Evolutionary conservation across 805 yeast genomes (phyloP).

Genomic region (Nematodospora valgi): DNA sequence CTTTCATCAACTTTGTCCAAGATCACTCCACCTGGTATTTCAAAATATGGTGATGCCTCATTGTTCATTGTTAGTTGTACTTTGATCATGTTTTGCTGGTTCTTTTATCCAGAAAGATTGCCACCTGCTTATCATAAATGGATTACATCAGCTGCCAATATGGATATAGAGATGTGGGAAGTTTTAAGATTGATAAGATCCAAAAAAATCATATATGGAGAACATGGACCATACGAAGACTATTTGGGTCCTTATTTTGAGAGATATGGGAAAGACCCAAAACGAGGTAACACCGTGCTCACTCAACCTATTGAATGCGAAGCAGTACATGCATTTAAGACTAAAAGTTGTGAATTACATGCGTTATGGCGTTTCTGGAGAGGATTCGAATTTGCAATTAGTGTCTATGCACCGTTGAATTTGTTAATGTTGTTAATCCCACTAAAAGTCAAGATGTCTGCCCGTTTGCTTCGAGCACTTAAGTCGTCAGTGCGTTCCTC

Average conservation of each 20-base stretch:
- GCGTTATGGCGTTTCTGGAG: slow-evolving; percentile 43
- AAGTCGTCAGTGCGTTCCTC: slow-evolving; percentile 37
- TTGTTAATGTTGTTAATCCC: slow-evolving; percentile 26
- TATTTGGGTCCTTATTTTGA: slow-evolving; percentile 28
- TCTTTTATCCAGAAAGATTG: slow-evolving; percentile 34
- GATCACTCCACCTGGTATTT: slow-evolving; percentile 16
- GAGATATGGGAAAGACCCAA: slow-evolving; percentile 30
- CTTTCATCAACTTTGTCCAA: slow-evolving; percentile 21
- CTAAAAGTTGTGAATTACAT: slow-evolving; percentile 42
- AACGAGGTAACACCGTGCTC: slow-evolving; percentile 19
- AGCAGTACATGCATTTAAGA: slow-evolving; percentile 38
- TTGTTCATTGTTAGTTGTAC: slow-evolving; percentile 27
- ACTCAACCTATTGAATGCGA: slow-evolving; percentile 36
- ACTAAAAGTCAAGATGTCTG: slow-evolving; percentile 13
- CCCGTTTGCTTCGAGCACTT: slow-evolving; percentile 19
- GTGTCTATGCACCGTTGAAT: slow-evolving; percentile 42
- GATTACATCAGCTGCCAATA: slow-evolving; percentile 48
- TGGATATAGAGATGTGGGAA: slow-evolving; percentile 38
- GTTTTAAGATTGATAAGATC: slow-evolving; percentile 29
- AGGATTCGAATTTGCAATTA: slow-evolving; percentile 39
- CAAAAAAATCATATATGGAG: slow-evolving; percentile 34
- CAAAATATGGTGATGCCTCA: slow-evolving; percentile 23
- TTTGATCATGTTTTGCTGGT: slow-evolving; percentile 38
- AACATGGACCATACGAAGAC: slow-evolving; percentile 22
- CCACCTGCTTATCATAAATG: slow-evolving; percentile 45